Evolutionary conservation across 2,329 filamentous ascomycete genomes (phyloP).

Genomic region (Botryotinia calthae): DNA sequence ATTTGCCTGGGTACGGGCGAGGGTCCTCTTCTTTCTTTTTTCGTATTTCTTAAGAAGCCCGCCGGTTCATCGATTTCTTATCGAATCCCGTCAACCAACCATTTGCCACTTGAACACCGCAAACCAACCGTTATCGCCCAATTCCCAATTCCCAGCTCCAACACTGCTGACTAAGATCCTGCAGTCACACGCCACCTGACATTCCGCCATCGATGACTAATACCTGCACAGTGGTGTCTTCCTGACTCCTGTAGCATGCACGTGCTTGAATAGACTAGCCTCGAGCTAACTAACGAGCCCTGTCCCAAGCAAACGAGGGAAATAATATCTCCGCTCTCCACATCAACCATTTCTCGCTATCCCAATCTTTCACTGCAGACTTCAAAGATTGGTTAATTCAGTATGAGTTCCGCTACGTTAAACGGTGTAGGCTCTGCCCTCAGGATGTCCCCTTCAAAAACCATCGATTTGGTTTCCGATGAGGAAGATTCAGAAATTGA

Average conservation of each 20-base stretch:
- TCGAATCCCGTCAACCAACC: not conserved
- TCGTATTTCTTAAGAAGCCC: not conserved
- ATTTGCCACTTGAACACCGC: not conserved
- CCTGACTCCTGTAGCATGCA: not conserved
- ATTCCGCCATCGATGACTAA: not conserved
- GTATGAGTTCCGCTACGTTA: conserved; percentile 7
- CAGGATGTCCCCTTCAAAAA: conserved; percentile 16
- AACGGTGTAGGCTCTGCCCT: not conserved
- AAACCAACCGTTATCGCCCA: not conserved
- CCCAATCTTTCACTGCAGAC: not conserved
- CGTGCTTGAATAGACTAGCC: not conserved
- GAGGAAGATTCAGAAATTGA: conserved; percentile 1
- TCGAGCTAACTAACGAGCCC: not conserved
- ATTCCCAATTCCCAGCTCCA: not conserved
- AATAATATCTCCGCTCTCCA: not conserved
- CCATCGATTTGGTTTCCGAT: conserved; percentile 11
- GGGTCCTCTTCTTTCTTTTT: not conserved
- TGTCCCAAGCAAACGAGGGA: not conserved
- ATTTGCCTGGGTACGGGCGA: not conserved
- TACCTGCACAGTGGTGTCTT: not conserved
- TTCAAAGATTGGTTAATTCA: not conserved
- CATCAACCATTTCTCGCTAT: not conserved
- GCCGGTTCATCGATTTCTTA: not conserved
- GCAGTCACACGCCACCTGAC: no score
- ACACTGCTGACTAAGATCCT: not conserved